Evolutionary conservation across 495 filamentous ascomycete species (phyloP), one percentile per base, ranked within the genome.

Genomic region (Xylaria telfairii): DNA sequence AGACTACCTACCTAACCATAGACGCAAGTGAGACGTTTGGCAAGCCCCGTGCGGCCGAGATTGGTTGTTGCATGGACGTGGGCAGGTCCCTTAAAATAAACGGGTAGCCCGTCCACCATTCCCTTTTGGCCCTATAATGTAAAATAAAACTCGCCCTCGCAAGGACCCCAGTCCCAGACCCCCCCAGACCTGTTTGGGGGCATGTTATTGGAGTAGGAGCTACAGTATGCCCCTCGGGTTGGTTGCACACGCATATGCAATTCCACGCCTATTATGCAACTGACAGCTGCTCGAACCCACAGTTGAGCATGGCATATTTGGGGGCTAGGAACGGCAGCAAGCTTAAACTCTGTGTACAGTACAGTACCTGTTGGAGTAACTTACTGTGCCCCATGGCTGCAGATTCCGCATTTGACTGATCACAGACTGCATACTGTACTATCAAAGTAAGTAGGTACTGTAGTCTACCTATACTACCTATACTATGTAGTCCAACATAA

Each of bases 91-190:
- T 60, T 24, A 41, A 61, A 61, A 61, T 54, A 61, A 26, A 61
- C 4, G 54, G 19, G n/a, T 10, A 4, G 32, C 32, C 17, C 54
- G 26, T 54, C 15, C 15, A 57, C 26, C 32, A 34, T 59, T 37
- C 34, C 57, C 34, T 24, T 24, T 41, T 15, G n/a, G 17, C 32
- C 57, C 57, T 24, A 61, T 5, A 24, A 57, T n/a, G 30, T 34
- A 57, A 19, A 57, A 32, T 57, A 57, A 17, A 57, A 57, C 54
- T 57, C 54, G 49, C 30, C 28, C 28, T 30, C 54, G 54, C 54
- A 34, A 57, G n/a, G 54, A 34, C 54, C 30, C 54, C 54, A 34
- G 54, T 57, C 54, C n/a, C n/a, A n/a, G n/a, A n/a, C n/a, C n/a
- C n/a, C 17, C 53, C 24, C 26, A 15, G 15, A n/a, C 19, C 53